These are phyloP conservation scores for Colletotrichum karsti DNA, from an alignment of 2,329 filamentous ascomycete genomes.

Conservation along the genomic window DNA sequence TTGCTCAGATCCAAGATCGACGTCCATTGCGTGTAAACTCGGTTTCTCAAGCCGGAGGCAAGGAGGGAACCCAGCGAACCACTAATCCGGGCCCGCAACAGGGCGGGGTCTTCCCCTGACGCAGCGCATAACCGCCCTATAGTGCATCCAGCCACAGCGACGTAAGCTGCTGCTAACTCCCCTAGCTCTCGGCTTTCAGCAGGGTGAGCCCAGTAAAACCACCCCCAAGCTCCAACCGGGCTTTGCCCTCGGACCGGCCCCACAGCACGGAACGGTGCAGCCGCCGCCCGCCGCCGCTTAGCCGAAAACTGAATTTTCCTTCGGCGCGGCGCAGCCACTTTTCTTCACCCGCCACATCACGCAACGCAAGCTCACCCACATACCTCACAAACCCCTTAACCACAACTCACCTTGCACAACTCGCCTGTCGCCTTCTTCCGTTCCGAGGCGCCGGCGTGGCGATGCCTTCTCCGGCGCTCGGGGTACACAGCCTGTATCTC, in stretches of 20 bases:
- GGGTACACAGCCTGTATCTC: not conserved
- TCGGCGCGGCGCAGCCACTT: conserved; percentile 9
- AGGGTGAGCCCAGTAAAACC: not conserved
- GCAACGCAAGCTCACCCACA: not conserved
- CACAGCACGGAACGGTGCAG: not conserved
- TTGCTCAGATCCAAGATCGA: not conserved
- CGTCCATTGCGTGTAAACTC: not conserved
- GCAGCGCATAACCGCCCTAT: conserved; percentile 3
- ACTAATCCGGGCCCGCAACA: not conserved
- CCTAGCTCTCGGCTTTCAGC: not conserved
- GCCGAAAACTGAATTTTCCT: not conserved
- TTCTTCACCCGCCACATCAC: conserved; percentile 23
- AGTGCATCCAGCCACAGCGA: not conserved
- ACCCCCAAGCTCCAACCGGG: not conserved
- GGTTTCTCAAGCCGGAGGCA: not conserved
- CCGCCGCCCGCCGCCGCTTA: not conserved
- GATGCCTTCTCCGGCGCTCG: conserved; percentile 17
- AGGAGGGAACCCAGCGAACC: conserved; percentile 3
- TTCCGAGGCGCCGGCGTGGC: conserved; percentile 13
- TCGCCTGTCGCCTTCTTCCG: not conserved
- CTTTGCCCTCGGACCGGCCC: conserved; percentile 14
- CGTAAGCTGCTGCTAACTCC: not conserved
- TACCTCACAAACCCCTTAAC: not conserved
- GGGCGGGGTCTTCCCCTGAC: not conserved
- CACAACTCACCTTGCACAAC: too few relatives aligned